A percentile compares a stretch with the other conserved stretches of the same genome.
Evolutionary conservation across 1,284 basidiomycete genomes (phyloP).

Genomic region (Fomitopsis betulina): DNA sequence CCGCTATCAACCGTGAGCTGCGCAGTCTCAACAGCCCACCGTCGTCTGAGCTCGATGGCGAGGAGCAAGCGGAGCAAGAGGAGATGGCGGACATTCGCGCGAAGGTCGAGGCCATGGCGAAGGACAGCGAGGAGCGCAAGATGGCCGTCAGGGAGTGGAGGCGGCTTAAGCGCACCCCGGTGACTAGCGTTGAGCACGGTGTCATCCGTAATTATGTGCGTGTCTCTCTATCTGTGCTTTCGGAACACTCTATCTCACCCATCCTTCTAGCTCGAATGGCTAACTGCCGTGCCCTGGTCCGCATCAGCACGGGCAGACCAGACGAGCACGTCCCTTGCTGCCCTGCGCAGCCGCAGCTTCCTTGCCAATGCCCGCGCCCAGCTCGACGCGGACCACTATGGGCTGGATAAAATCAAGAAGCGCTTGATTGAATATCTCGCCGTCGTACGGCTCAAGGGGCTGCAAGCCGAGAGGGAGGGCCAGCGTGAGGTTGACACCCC

Average conservation of each 20-base stretch:
- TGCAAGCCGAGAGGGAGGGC: conserved; percentile 32
- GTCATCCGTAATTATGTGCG: conserved; percentile 74
- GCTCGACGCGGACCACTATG: conserved; percentile 85
- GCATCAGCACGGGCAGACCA: conserved; percentile 29
- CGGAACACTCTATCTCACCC: conserved; percentile 10
- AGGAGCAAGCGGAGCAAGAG: conserved; percentile 72
- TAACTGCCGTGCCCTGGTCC: conserved; percentile 77
- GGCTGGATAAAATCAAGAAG: conserved; percentile 87
- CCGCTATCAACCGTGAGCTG: conserved; percentile 86
- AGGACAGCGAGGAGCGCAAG: conserved; percentile 72
- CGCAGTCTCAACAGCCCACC: conserved; percentile 43
- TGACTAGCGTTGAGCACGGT: conserved; percentile 74
- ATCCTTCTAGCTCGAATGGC: conserved; percentile 71
- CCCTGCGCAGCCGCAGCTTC: conserved; percentile 50
- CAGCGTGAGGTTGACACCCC: not conserved
- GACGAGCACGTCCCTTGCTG: conserved; percentile 20
- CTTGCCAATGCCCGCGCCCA: conserved; percentile 64
- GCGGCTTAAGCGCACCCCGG: conserved; percentile 67
- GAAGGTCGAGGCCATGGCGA: conserved; percentile 76
- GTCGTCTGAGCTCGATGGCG: conserved; percentile 61
- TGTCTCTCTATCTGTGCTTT: conserved; percentile 10
- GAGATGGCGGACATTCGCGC: conserved; percentile 76
- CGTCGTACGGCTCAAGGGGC: conserved; percentile 76
- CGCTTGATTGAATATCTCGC: conserved; percentile 88
- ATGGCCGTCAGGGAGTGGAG: conserved; percentile 83